phyloP scores from a whole-genome alignment of 2,329 filamentous ascomycete genomes.

The Fusarium caatingaense region DNA sequence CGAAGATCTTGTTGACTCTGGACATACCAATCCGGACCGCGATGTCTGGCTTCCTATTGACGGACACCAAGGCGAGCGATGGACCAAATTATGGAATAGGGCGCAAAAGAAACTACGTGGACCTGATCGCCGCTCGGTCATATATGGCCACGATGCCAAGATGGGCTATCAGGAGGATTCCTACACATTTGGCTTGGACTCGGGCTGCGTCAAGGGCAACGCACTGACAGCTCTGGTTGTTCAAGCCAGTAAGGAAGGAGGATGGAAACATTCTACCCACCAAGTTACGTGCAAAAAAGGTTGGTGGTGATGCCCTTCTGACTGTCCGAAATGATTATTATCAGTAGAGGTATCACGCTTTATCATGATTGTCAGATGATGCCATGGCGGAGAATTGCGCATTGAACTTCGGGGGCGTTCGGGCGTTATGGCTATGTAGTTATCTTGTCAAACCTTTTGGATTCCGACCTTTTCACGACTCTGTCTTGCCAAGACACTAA shows the following conservation, averaged over 20 bases:
- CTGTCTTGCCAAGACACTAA: neutral
- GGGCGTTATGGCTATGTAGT: slow-evolving; percentile 7
- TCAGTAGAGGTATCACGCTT: neutral
- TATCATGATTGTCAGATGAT: slow-evolving; percentile 6
- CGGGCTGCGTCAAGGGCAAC: slow-evolving; percentile 81
- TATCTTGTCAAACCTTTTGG: slow-evolving; percentile 10
- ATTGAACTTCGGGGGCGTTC: slow-evolving; percentile 30
- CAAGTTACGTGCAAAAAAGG: slow-evolving; percentile 56
- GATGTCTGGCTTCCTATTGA: slow-evolving; percentile 54
- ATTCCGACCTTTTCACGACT: neutral
- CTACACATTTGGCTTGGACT: slow-evolving; percentile 88
- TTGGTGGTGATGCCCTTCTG: slow-evolving; percentile 29
- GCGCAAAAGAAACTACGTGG: slow-evolving; percentile 54
- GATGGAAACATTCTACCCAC: slow-evolving; percentile 52
- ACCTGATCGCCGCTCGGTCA: slow-evolving; percentile 69
- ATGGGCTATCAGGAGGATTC: slow-evolving; percentile 69
- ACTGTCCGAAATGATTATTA: neutral
- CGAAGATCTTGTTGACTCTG: neutral
- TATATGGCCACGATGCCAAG: slow-evolving; percentile 90
- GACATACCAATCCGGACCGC: slow-evolving; percentile 44
- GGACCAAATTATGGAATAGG: slow-evolving; percentile 73
- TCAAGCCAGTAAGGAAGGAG: slow-evolving; percentile 57
- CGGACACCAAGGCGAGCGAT: slow-evolving; percentile 67
- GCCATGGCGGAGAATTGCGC: neutral
- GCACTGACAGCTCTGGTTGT: slow-evolving; percentile 82